Evolutionary conservation across 2,329 filamentous ascomycete species (phyloP).

Genomic region (Sporothrix curviconia): DNA sequence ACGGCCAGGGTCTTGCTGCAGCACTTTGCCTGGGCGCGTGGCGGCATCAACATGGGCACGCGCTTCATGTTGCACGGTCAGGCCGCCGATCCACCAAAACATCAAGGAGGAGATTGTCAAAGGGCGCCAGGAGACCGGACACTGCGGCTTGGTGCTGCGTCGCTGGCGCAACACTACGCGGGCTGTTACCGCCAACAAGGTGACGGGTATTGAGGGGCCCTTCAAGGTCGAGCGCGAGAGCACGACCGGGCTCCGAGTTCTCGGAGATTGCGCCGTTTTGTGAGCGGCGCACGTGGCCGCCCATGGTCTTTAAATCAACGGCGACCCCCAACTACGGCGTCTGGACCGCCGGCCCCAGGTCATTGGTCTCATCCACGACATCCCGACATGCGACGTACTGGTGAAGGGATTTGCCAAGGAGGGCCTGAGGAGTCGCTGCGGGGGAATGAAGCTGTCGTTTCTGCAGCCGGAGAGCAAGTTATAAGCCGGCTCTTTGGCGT

Average conservation of each 20-base stretch:
- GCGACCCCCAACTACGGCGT: slow-evolving; percentile 86
- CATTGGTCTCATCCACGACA: slow-evolving; percentile 80
- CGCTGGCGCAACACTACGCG: slow-evolving; percentile 91
- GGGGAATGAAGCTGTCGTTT: slow-evolving; percentile 51
- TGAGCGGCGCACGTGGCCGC: slow-evolving; percentile 84
- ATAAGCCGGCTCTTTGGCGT: slow-evolving; percentile 27
- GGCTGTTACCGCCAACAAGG: slow-evolving; percentile 86
- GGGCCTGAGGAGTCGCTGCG: slow-evolving; percentile 60
- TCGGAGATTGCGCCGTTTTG: slow-evolving; percentile 76
- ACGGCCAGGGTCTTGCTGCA: slow-evolving; percentile 86
- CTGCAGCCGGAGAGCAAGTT: slow-evolving; percentile 53
- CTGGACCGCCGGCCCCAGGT: slow-evolving; percentile 97
- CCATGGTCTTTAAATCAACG: slow-evolving; percentile 90
- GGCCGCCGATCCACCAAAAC: slow-evolving; percentile 85
- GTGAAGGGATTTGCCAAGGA: slow-evolving; percentile 70
- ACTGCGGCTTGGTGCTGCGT: slow-evolving; percentile 79
- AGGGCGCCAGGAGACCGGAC: slow-evolving; percentile 81
- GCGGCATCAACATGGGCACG: slow-evolving; percentile 97
- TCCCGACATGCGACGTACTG: slow-evolving; percentile 66
- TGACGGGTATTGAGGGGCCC: slow-evolving; percentile 70
- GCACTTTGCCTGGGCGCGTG: slow-evolving; percentile 84
- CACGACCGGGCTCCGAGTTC: slow-evolving; percentile 78
- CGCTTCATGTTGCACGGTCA: slow-evolving; percentile 94
- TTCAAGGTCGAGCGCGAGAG: slow-evolving; percentile 79
- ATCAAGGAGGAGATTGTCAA: slow-evolving; percentile 92